Evolutionary conservation across 2,329 filamentous ascomycete species (phyloP), one percentile per base, ranked within the genome.

Genomic region (Orbilia ellipsospora): DNA sequence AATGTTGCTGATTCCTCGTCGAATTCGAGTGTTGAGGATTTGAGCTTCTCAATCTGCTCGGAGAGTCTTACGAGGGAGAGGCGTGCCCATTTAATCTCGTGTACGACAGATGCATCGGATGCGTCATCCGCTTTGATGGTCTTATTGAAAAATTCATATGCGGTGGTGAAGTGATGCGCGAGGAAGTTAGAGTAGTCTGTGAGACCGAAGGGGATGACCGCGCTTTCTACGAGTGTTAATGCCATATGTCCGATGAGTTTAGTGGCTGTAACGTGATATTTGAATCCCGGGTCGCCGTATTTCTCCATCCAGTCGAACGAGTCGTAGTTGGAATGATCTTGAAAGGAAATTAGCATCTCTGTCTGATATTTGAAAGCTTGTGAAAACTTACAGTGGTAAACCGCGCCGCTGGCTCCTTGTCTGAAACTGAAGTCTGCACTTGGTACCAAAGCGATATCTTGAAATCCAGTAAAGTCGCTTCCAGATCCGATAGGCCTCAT

Each of bases 231-330:
- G 12, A 93, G 83, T 77, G 88, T 87, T 2, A 88, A 88, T 0
- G 88, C 84, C 20, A 89, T 83, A 50, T 92, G 80, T 16, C 87
- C 88, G 52, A 90, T 85, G 12, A 94, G 81, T 80, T 91, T 90
- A 1, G 90, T 86, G 84, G 89, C 87, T 56, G 90, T 85, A 75
- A 85, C 82, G 82, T 92, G 91, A 80, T 92, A 92, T 54, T 86
- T 83, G 68, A 88, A 90, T 20, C 85, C 87, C 1, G 85, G 85
- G 16, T 98, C 95, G 20, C 92, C 90, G 73, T 92, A 88, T 50
- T 86, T 87, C 28, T 90, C 85, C 87, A 98, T 92, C 90, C 93
- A 94, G 54, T 93, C 90, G 79, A 92, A 94, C 62, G 89, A 96
- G 81, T 98, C 94, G 82, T 96, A 96, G 83, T 91, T 95, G 73